phyloP scores from a whole-genome alignment of 140 eudicot species.

The Erigeron philadelphicus region DNA sequence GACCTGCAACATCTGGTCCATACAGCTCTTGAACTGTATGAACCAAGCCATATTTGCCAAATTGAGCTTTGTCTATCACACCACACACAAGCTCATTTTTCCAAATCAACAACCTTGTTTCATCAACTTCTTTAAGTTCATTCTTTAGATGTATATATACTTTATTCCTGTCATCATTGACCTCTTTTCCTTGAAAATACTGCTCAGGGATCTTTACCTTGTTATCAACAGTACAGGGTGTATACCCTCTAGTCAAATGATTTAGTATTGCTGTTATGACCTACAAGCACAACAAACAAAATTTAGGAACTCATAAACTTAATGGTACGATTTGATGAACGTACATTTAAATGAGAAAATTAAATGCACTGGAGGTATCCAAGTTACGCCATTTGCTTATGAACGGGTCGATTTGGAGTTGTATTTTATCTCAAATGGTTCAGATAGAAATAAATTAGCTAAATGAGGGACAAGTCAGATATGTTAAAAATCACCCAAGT shows the following conservation, averaged over 20 bases:
- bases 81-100: constrained; percentile 90
- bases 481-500: background rate
- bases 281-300: constrained; percentile 33
- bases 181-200: constrained; percentile 49
- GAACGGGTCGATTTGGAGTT: background rate
- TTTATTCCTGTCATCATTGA: constrained; percentile 27
- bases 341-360: background rate
- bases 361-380: background rate
- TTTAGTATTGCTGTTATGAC: constrained; percentile 82
- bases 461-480: background rate
- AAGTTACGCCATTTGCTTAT: background rate
- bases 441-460: background rate
- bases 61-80: constrained; percentile 97
- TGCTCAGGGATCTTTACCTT: constrained; percentile 65
- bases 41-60: constrained; percentile 93
- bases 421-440: background rate
- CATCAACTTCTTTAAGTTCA: constrained; percentile 42
- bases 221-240: constrained; percentile 74
- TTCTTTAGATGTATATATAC: constrained; percentile 24
- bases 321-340: background rate
- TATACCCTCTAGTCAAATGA: constrained; percentile 66
- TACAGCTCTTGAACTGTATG: constrained; percentile 94
- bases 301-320: constrained; percentile 9
- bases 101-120: constrained; percentile 60
- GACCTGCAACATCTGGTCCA: constrained; percentile 74